Conservation (phyloP, 2,329 filamentous ascomycete genomes). For the Paracoccidioides brasiliensis region DNA sequence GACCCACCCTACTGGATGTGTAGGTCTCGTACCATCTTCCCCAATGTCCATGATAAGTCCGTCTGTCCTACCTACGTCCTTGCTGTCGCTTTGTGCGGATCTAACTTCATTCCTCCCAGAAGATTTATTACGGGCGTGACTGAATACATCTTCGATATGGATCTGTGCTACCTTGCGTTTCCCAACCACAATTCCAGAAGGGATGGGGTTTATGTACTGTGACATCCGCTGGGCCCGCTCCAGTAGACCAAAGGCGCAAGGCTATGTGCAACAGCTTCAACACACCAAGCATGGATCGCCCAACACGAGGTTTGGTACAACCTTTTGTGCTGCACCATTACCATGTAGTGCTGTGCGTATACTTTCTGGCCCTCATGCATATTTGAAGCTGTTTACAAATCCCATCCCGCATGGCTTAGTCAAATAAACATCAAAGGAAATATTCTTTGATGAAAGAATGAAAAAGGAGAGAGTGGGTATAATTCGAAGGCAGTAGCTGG, state of each 20-base stretch:
- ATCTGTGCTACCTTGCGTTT: background rate
- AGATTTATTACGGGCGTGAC: background rate
- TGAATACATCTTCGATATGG: background rate
- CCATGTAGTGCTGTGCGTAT: background rate
- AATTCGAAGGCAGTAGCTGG: no score
- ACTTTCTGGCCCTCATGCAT: background rate
- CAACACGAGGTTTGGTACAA: background rate
- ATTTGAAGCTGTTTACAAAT: no score
- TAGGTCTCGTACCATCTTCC: background rate
- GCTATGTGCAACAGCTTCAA: background rate
- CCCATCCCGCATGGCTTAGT: background rate
- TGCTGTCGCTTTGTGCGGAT: background rate
- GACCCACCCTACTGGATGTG: background rate
- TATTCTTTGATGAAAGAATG: background rate
- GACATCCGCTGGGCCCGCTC: background rate
- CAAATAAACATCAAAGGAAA: background rate
- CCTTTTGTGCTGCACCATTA: background rate
- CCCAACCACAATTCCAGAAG: background rate
- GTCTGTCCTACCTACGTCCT: background rate
- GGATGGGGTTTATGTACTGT: background rate
- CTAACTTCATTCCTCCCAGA: background rate
- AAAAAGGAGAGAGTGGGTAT: background rate
- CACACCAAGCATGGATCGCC: background rate
- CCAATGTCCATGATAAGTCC: background rate
- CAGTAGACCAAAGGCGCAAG: background rate